These are phyloP conservation scores for Mucor irregularis DNA, from an alignment of 371 early-diverging fungal genomes.

Conservation along the genomic window DNA sequence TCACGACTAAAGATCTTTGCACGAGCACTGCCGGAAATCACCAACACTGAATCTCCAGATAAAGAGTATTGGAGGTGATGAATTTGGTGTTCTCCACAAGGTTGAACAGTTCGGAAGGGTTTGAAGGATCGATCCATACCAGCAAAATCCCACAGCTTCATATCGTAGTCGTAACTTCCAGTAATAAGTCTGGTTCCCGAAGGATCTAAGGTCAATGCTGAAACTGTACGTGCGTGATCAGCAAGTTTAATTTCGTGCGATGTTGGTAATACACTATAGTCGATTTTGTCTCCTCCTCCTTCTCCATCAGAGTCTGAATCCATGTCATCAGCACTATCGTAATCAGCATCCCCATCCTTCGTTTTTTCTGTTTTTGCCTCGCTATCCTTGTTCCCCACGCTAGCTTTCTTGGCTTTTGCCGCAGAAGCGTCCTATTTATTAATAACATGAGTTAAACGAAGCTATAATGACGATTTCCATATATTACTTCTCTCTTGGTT, in stretches of 20 bases:
- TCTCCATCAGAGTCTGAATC: slow-evolving; percentile 25
- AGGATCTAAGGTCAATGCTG: slow-evolving; percentile 83
- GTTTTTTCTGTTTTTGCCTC: neutral
- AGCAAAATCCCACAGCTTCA: slow-evolving; percentile 92
- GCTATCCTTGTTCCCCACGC: neutral
- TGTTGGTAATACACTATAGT: slow-evolving; percentile 53
- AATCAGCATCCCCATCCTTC: neutral
- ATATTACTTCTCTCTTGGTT: slow-evolving; percentile 44
- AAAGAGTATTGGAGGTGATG: slow-evolving; percentile 80
- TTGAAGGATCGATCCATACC: slow-evolving; percentile 81
- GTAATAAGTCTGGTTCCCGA: slow-evolving; percentile 79
- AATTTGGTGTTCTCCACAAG: slow-evolving; percentile 83
- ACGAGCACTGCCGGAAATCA: slow-evolving; percentile 75
- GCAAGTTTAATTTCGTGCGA: slow-evolving; percentile 67
- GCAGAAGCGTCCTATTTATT: neutral
- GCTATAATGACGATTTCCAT: neutral
- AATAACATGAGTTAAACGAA: neutral
- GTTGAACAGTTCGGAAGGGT: slow-evolving; percentile 82
- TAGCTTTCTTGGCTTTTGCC: neutral
- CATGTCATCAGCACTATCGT: neutral
- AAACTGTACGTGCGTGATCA: slow-evolving; percentile 75
- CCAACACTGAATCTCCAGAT: slow-evolving; percentile 78
- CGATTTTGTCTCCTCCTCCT: slow-evolving; percentile 18
- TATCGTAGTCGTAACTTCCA: slow-evolving; percentile 80
- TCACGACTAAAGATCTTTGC: slow-evolving; percentile 82